phyloP scores from a whole-genome alignment of 106 monocot species.

The Vanilla planifolia region DNA sequence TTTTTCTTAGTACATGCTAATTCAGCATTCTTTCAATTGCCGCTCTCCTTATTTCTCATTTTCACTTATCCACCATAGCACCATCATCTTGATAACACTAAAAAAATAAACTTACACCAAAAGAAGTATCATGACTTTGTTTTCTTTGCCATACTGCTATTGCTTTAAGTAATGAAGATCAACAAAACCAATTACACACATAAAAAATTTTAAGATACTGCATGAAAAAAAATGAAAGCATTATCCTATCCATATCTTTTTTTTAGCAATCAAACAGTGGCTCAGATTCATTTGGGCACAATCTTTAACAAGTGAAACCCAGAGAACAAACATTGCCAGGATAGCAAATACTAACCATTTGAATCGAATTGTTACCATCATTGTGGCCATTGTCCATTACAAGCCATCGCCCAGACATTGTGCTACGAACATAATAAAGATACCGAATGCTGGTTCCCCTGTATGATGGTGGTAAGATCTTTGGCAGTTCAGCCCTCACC shows the following conservation, averaged over 20 bases:
- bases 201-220: not conserved
- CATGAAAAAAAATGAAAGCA: not conserved
- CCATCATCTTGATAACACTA: too few species aligned
- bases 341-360: constrained; percentile 54
- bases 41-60: too few species aligned
- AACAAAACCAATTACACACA: not conserved
- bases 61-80: too few species aligned
- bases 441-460: constrained; percentile 86
- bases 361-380: constrained; percentile 40
- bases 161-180: not conserved
- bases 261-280: not conserved
- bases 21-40: too few species aligned
- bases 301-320: not conserved
- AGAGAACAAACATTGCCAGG: not conserved
- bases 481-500: constrained; percentile 71
- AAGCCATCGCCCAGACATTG: constrained; percentile 60
- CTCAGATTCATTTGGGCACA: not conserved
- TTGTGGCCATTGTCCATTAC: constrained; percentile 61
- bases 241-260: not conserved
- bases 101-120: too few species aligned
- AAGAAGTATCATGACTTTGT: not conserved
- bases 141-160: not conserved
- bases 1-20: too few species aligned
- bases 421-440: constrained; percentile 77
- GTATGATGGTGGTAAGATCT: constrained; percentile 87